These are phyloP conservation scores for Botrytis sinoallii DNA, from an alignment of 2,329 filamentous ascomycete species.

Conservation along the genomic window DNA sequence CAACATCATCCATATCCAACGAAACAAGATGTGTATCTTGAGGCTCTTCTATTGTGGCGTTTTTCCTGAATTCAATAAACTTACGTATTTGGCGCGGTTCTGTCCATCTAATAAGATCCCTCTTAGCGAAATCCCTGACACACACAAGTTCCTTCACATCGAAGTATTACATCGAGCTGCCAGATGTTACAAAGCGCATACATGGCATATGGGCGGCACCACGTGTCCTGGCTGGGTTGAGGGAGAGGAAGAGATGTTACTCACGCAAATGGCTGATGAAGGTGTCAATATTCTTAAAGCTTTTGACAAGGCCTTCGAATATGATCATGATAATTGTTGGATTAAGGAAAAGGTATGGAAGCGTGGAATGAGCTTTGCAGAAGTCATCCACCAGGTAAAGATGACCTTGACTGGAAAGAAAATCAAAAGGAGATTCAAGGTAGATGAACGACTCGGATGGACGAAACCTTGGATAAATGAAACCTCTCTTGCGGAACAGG, in stretches of 20 bases:
- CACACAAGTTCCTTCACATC: neutral
- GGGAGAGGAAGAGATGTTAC: neutral
- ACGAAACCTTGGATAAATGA: neutral
- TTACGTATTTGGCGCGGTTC: neutral
- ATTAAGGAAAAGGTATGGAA: neutral
- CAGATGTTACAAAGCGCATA: neutral
- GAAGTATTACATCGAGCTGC: neutral
- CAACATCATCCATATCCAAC: neutral
- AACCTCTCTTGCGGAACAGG: neutral
- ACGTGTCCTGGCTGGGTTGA: neutral
- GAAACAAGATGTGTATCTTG: neutral
- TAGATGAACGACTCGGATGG: neutral
- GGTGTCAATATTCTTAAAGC: neutral
- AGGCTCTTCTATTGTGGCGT: neutral
- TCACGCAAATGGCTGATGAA: neutral
- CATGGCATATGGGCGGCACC: too few relatives aligned
- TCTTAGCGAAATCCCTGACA: neutral
- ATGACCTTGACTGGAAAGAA: neutral
- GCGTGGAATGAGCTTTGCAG: neutral
- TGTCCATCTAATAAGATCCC: neutral
- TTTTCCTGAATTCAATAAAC: neutral
- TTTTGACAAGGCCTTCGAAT: neutral
- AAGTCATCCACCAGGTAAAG: neutral
- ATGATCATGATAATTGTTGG: neutral
- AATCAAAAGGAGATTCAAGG: neutral